Evolutionary conservation across 352 stramenopile genomes (phyloP).

Genomic region (Pythium dissotocum): DNA sequence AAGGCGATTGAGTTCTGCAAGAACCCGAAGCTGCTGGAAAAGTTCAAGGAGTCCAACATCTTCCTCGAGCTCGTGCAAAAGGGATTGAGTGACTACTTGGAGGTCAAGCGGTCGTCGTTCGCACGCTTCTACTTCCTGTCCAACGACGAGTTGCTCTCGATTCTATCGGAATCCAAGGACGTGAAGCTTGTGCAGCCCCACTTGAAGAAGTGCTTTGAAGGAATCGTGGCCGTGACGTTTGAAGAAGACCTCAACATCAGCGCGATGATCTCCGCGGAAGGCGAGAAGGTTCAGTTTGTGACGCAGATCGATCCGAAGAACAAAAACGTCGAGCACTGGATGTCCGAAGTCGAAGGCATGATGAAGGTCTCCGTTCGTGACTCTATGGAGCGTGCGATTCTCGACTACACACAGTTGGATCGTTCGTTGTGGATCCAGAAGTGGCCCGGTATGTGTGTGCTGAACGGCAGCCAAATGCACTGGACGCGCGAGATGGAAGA

Average conservation of each 20-base stretch:
- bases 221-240: constrained; percentile 89
- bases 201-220: constrained; percentile 95
- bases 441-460: constrained; percentile 88
- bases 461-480: constrained; percentile 94
- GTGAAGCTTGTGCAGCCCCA: constrained; percentile 92
- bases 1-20: constrained; percentile 93
- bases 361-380: constrained; percentile 91
- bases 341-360: constrained; percentile 94
- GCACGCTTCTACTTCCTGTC: constrained; percentile 94
- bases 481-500: constrained; percentile 93
- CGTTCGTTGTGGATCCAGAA: constrained; percentile 92
- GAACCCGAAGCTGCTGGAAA: constrained; percentile 90
- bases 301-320: constrained; percentile 86
- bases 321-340: constrained; percentile 94
- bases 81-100: constrained; percentile 90
- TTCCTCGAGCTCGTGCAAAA: constrained; percentile 94
- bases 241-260: constrained; percentile 90
- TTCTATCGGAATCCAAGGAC: constrained; percentile 93
- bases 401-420: constrained; percentile 86
- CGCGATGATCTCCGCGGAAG: constrained; percentile 92
- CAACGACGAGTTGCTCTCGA: constrained; percentile 93
- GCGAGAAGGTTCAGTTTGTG: constrained; percentile 86
- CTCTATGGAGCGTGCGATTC: constrained; percentile 84
- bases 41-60: constrained; percentile 93
- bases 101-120: constrained; percentile 92